Base-by-base conservation (phyloP, 1,139 yeast genomes). In the Suzukiozyma palmioleophila region DNA sequence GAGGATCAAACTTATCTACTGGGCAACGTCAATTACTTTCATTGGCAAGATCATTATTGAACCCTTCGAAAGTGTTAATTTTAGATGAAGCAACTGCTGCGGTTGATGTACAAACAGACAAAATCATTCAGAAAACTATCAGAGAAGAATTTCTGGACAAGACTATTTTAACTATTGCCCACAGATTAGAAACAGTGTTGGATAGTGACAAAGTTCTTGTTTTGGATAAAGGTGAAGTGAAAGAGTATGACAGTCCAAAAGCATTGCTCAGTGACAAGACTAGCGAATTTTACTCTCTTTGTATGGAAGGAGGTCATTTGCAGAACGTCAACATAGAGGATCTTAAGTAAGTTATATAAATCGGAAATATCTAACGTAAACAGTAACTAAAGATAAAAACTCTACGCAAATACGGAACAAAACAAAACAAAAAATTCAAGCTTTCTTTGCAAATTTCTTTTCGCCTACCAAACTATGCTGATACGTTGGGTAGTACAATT, bases 61-160 rank as follows among this genome's bases (percentile, higher is more conserved):
- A 62, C 35, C 54, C 57, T 24, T 57, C 67, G 0, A 60, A 55
- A 34, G 57, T 66, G 16, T 55, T 66, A 37, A 57, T 66, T 31
- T 51, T 65, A 34, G 69, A 64, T 44, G 70, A 64, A 44, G 69
- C 69, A 8, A 64, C 69, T 4, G 68, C 69, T 10, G 60, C 69
- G 2, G 68, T 64, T 18, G 69, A 64, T 48, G 66, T 61, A 5
- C 60, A 62, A 44, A 64, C 69, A 1, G 70, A 64, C 44, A 58
- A 59, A 39, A 54, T 64, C 35, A 61, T 64, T 25, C 69, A 64
- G 43, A 55, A 57, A 22, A 63, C 69, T 1, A 63, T 64, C 25
- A 49, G 67, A 39, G 43, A 48, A 2, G 62, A 62, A 38, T 64
- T 64, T 42, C 56, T 51, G 30, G 60, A 64, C 37, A 61, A 57